Base-by-base conservation (phyloP, 179 eudicot genomes). In the Gypsophila paniculata region DNA sequence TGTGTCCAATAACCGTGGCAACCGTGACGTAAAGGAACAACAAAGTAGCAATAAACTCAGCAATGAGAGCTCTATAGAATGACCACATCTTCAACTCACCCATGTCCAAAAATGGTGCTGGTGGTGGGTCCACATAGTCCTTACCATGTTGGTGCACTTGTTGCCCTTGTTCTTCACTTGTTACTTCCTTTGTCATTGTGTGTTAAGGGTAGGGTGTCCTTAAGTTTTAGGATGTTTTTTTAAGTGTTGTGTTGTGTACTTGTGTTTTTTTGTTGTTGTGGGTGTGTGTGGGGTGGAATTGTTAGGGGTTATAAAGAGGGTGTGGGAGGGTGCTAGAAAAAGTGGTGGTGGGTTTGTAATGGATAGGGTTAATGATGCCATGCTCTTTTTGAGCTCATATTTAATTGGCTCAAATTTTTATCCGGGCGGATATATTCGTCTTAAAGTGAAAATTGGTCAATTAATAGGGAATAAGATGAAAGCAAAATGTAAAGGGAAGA, bases 51-150 rank as follows among this genome's bases (percentile, higher is more conserved):
- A 89, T 74, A 74, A 89, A 89, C 86, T 89, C 96, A 52, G 96
- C 96, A 6, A 89, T 90, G 17, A 85, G 66, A n/a, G 96, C 93
- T 65, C 96, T 77, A 85, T 88, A 90, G 70, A 90, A 90, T 39
- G 96, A 88, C 96, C 96, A 90, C 48, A 79, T 75, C 80, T 81
- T 82, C 51, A 90, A 79, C 78, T 90, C 96, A 11, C 78, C 89
- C 74, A 79, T 65, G 87, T 88, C 96, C 2, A 90, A 29, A 54
- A 90, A 79, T 15, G 96, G 96, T 18, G 96, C 89, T 15, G 96
- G 93, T 51, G 96, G 93, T 49, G 96, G 96, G 75, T 90, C 93
- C 7, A 82, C 89, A 78, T 90, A 88, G 88, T 88, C 90, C 73
- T 86, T 88, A 0, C 86, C 87, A 49, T 79, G 85, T 52, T 78